Evolutionary conservation across 2,329 filamentous ascomycete genomes (phyloP).

Genomic region (Verticillium nonalfalfae): DNA sequence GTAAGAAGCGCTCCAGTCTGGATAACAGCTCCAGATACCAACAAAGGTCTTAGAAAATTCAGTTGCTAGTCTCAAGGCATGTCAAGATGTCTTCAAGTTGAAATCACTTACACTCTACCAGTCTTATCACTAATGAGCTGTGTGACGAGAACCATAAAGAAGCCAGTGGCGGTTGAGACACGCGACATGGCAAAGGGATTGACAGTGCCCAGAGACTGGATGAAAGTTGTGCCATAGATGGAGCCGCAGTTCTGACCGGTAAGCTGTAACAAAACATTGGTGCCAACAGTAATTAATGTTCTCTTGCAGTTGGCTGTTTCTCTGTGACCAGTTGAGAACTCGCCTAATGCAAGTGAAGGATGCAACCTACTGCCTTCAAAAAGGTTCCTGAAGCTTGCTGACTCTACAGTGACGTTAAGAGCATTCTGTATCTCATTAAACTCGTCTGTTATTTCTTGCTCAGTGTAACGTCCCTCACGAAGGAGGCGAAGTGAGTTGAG

Average conservation of each 20-base stretch:
- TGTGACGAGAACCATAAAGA: slow-evolving; percentile 8
- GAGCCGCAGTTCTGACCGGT: slow-evolving; percentile 15
- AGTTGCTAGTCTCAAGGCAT: neutral
- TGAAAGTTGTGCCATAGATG: slow-evolving; percentile 14
- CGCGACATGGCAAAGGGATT: slow-evolving; percentile 18
- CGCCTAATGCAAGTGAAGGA: neutral
- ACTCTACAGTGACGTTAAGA: neutral
- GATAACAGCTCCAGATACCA: slow-evolving; percentile 18
- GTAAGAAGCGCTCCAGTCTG: slow-evolving; percentile 22
- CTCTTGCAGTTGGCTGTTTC: slow-evolving; percentile 1
- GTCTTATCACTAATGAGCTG: slow-evolving; percentile 11
- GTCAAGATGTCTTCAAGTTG: too few relatives aligned
- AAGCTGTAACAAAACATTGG: slow-evolving; percentile 10
- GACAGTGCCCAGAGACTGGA: slow-evolving; percentile 16
- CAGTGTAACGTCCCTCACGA: slow-evolving; percentile 4
- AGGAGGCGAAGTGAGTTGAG: slow-evolving; percentile 12
- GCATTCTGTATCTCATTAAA: slow-evolving; percentile 1
- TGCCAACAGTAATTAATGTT: slow-evolving; percentile 6
- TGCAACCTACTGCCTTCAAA: slow-evolving; percentile 8
- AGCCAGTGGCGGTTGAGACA: slow-evolving; percentile 10
- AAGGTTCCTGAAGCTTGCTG: neutral
- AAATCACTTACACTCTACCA: slow-evolving; percentile 5
- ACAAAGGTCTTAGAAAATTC: slow-evolving; percentile 7
- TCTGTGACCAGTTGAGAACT: neutral
- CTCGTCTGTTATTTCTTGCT: slow-evolving; percentile 1